Percentiles rank a stretch among this genome's conserved stretches.
These are phyloP conservation scores for Hymenotorrendiella dingleyae DNA, from an alignment of 2,329 filamentous ascomycete genomes.

Conservation along the genomic window DNA sequence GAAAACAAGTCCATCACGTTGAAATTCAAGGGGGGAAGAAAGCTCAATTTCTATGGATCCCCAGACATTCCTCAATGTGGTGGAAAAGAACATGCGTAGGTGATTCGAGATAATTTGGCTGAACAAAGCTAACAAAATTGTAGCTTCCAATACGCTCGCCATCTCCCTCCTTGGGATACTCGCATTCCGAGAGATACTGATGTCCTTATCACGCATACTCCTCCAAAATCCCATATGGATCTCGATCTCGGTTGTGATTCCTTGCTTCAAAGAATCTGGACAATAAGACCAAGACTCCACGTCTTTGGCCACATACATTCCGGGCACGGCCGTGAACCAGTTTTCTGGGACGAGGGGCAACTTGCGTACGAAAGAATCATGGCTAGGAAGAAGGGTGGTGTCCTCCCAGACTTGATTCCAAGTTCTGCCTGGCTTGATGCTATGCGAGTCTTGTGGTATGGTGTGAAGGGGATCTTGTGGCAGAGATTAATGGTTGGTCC, in stretches of 20 bases:
- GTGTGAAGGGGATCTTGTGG: constrained; percentile 52
- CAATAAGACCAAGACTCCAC: constrained; percentile 53
- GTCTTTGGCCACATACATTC: constrained; percentile 64
- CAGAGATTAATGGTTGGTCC: constrained; percentile 45
- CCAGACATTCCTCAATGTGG: constrained; percentile 75
- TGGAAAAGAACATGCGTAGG: constrained; percentile 58
- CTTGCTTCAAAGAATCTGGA: constrained; percentile 52
- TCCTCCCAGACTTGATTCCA: constrained; percentile 29
- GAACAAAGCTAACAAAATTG: constrained; percentile 4
- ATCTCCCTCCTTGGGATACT: constrained; percentile 53
- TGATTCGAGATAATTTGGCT: not conserved
- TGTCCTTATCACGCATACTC: constrained; percentile 60
- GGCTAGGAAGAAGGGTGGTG: constrained; percentile 28
- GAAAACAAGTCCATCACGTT: constrained; percentile 62
- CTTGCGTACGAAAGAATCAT: constrained; percentile 29
- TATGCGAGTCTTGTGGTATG: constrained; percentile 44
- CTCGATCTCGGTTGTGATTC: constrained; percentile 51
- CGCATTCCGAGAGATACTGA: constrained; percentile 55
- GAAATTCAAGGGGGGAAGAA: constrained; percentile 52
- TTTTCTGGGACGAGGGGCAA: constrained; percentile 59
- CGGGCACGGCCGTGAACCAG: constrained; percentile 50
- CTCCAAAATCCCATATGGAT: constrained; percentile 49
- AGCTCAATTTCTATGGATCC: constrained; percentile 70
- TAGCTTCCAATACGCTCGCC: constrained; percentile 54
- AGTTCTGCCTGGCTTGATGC: constrained; percentile 43